Evolutionary conservation across 805 yeast genomes (phyloP), one percentile per base, ranked within the genome.

Genomic region (Brettanomyces bruxellensis): DNA sequence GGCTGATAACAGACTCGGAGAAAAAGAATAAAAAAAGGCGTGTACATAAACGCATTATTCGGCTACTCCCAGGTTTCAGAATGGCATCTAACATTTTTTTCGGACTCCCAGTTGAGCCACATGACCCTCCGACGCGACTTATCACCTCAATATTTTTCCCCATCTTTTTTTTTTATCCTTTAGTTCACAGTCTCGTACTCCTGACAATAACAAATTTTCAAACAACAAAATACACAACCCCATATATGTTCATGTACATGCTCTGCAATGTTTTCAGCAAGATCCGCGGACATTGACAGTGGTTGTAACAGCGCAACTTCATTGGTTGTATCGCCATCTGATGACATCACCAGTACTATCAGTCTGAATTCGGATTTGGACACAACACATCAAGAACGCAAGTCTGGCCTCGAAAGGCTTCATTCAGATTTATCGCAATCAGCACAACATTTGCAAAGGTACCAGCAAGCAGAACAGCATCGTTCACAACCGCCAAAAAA

Each of bases 271-370:
- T 38, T 38, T 25, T 18, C 28, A 22, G n/a, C 25, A 12, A 23
- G 41, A 23, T 38, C 41, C 25, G 25, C 28, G 8, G 24, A 23
- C 25, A 24, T 38, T 22, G 41, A 38, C 25, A 38, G 41, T 4
- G 18, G 42, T 8, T 32, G 42, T 14, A 40, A 40, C 34, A 40
- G 42, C 22, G 34, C 42, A n/a, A 9, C 34, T 13, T 40, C 42
- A 7, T 6, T 40, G 23, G 34, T 25, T 9, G 42, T 30, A 13
- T 40, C 42, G 5, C 42, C 42, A 13, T 40, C 42, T 11, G 42
- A 40, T 25, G 42, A 40, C 28, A 13, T 40, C 6, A 23, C 28
- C 24, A 38, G 41, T 38, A 40, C 42, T 14, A 40, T 18, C 34
- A 28, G 42, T 40, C 34, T 13, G 25, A 32, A 40, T 25, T 40